Conservation (phyloP, 768 basidiomycete genomes). For the Pisolithus microcarpus region DNA sequence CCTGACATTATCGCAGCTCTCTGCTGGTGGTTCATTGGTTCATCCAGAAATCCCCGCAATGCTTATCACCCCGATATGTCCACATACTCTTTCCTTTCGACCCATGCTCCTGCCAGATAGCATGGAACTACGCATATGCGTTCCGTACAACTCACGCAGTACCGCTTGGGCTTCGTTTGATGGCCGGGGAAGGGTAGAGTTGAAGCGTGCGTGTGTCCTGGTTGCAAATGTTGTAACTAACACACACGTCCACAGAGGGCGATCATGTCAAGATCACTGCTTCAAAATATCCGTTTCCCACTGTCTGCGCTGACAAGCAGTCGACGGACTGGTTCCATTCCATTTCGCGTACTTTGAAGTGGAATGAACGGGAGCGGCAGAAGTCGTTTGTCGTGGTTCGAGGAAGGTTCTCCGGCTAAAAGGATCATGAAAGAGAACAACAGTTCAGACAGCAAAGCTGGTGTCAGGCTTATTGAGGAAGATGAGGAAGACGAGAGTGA, state of each 20-base stretch:
- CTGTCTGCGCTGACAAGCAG: conserved; percentile 95
- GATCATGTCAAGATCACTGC: conserved; percentile 99
- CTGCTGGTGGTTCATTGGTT: conserved; percentile 94
- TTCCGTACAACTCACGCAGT: conserved; percentile 97
- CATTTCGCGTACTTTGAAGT: conserved; percentile 93
- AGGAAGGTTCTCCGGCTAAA: conserved; percentile 63
- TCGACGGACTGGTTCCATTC: conserved; percentile 99
- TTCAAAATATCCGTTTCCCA: conserved; percentile 96
- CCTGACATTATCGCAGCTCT: conserved; percentile 43
- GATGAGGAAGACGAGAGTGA: conserved; percentile 44
- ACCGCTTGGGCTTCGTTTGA: conserved; percentile 99
- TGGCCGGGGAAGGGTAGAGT: conserved; percentile 90
- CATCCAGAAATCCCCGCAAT: conserved; percentile 97
- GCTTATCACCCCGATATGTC: conserved; percentile 95
- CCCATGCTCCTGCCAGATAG: conserved; percentile 98
- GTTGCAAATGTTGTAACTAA: background rate
- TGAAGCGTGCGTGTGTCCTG: conserved; percentile 65
- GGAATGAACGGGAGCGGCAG: conserved; percentile 98
- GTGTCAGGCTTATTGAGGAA: conserved; percentile 31
- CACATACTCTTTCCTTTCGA: conserved; percentile 96
- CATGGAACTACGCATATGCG: conserved; percentile 96
- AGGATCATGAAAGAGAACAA: conserved; percentile 20
- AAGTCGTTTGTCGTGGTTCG: conserved; percentile 98
- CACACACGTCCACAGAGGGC: conserved; percentile 58
- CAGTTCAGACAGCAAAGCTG: background rate